Evolutionary conservation across 2,329 filamentous ascomycete genomes (phyloP).

Genomic region (Talaromyces sp.): DNA sequence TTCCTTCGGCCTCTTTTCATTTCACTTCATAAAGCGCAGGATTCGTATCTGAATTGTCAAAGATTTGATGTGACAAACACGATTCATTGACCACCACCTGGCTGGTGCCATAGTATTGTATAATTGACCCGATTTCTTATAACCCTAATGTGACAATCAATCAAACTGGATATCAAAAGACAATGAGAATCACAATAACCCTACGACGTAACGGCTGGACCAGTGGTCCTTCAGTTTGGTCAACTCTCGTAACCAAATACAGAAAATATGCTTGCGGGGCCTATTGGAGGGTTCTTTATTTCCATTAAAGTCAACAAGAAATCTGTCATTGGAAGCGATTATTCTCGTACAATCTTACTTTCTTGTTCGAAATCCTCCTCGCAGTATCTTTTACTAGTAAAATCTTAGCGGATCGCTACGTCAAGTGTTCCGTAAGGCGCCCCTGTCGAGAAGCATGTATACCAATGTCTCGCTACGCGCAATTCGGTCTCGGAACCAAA

Average conservation of each 20-base stretch:
- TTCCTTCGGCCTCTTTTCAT: not conserved
- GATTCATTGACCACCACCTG: not conserved
- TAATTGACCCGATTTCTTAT: too few species aligned
- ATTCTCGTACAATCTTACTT: too few species aligned
- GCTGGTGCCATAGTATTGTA: too few species aligned
- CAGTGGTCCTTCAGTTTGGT: not conserved
- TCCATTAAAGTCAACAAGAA: not conserved
- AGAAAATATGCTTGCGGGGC: not conserved
- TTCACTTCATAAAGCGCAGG: not conserved
- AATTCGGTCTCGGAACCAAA: too few species aligned
- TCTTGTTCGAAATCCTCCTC: too few species aligned
- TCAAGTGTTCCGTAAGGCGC: too few species aligned
- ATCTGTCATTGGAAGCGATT: not conserved
- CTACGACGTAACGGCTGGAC: not conserved
- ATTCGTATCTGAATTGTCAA: not conserved
- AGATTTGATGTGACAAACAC: not conserved
- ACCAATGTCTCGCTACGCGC: too few species aligned
- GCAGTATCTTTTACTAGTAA: too few species aligned
- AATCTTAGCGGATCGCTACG: too few species aligned
- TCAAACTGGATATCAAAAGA: too few species aligned
- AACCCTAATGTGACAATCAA: too few species aligned
- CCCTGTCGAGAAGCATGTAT: too few species aligned
- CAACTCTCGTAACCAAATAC: not conserved
- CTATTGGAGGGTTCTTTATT: not conserved
- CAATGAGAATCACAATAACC: not conserved